A percentile compares a stretch with the other conserved stretches of the same genome.
Conservation (phyloP, 2,329 filamentous ascomycete species). For the Lomentospora prolificans region DNA sequence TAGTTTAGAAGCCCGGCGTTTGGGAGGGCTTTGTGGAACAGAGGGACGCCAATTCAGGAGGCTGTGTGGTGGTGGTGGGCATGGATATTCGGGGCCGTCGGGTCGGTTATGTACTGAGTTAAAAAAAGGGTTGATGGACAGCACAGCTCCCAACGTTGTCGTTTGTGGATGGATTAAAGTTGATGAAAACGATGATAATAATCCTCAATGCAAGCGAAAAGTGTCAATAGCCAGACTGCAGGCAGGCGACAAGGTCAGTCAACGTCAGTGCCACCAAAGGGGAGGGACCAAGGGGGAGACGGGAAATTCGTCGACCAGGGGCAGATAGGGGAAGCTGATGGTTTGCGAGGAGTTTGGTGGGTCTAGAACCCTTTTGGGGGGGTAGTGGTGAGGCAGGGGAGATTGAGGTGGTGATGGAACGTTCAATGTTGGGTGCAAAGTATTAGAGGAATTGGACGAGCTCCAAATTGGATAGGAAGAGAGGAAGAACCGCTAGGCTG, state of each 20-base stretch:
- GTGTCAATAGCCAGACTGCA: too few species aligned
- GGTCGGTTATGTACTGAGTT: too few species aligned
- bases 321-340: conserved; percentile 3
- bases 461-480: background rate
- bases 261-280: too few species aligned
- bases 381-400: background rate
- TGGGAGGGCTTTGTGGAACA: background rate
- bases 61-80: background rate
- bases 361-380: background rate
- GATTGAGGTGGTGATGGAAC: background rate
- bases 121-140: too few species aligned
- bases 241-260: too few species aligned
- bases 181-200: background rate
- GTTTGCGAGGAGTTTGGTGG: background rate
- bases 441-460: background rate
- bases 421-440: background rate
- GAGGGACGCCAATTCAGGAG: background rate
- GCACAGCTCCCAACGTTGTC: too few species aligned
- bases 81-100: background rate
- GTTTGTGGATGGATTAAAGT: background rate
- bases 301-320: background rate
- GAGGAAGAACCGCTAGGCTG: too few species aligned
- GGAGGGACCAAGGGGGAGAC: background rate
- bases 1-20: background rate
- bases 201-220: background rate